Percentiles rank a stretch among this genome's conserved stretches.
Conservation (phyloP, 768 basidiomycete species). For the Crucibulum laeve region DNA sequence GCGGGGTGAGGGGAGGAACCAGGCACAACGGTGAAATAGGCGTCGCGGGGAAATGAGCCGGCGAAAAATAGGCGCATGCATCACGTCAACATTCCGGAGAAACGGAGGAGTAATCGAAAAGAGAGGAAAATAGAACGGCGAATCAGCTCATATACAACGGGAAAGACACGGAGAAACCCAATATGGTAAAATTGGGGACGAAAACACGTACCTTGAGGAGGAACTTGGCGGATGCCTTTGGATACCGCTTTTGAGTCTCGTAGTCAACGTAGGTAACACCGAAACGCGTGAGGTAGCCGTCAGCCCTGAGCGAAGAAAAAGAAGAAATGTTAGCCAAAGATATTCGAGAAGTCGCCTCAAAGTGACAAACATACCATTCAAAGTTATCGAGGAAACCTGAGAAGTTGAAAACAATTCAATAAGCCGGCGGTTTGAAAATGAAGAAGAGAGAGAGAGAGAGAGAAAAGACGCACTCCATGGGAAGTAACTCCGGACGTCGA, state of each 20-base stretch:
- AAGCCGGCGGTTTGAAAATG: not conserved
- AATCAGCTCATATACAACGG: not conserved
- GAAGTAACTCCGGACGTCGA: constrained; percentile 61
- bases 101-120: no score
- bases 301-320: constrained; percentile 35
- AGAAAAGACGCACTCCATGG: constrained; percentile 51
- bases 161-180: not conserved
- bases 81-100: no score
- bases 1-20: no score
- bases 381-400: constrained; percentile 72
- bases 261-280: constrained; percentile 73
- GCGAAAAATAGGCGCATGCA: no score
- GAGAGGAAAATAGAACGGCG: not conserved
- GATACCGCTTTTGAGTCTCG: constrained; percentile 59
- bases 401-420: constrained; percentile 5
- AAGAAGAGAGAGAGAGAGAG: not conserved
- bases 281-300: constrained; percentile 65
- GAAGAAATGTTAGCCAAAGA: not conserved
- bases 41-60: no score
- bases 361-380: constrained; percentile 43
- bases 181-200: not conserved
- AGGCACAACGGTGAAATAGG: no score
- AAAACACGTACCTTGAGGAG: constrained; percentile 39
- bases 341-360: constrained; percentile 2
- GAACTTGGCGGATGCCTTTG: constrained; percentile 60